Percentiles rank a stretch among this genome's conserved stretches.
These are phyloP conservation scores for Solanum arcanum DNA, from an alignment of 257 asterid species.

Conservation along the genomic window DNA sequence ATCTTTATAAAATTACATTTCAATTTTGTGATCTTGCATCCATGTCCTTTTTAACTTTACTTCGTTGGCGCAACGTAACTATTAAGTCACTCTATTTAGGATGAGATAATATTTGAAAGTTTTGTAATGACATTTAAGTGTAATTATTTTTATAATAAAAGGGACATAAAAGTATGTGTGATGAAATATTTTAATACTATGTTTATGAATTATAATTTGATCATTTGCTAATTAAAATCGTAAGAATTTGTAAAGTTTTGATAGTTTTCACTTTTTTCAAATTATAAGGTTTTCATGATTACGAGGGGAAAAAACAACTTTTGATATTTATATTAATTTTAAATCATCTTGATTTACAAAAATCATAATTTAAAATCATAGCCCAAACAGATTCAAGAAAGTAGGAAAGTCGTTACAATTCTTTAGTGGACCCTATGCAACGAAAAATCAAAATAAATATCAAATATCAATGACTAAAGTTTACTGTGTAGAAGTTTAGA, in stretches of 20 bases:
- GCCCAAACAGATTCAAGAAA: accelerated
- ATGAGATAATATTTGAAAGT: background rate
- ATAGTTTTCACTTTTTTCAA: accelerated
- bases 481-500: background rate
- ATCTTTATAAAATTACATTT: no score
- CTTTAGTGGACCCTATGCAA: no score
- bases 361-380: background rate
- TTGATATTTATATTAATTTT: background rate
- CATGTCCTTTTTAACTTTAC: background rate
- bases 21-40: background rate
- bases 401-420: background rate
- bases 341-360: no score
- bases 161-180: background rate
- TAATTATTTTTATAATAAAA: background rate
- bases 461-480: background rate
- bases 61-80: background rate
- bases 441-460: no score
- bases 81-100: background rate
- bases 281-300: background rate
- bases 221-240: background rate
- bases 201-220: background rate
- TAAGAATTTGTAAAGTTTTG: background rate
- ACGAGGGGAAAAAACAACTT: accelerated
- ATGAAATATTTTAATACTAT: no score
- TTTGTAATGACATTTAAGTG: background rate